Evolutionary conservation across 345 rosid species (phyloP), one percentile per base, ranked within the genome.

Genomic region (Moringa oleifera): DNA sequence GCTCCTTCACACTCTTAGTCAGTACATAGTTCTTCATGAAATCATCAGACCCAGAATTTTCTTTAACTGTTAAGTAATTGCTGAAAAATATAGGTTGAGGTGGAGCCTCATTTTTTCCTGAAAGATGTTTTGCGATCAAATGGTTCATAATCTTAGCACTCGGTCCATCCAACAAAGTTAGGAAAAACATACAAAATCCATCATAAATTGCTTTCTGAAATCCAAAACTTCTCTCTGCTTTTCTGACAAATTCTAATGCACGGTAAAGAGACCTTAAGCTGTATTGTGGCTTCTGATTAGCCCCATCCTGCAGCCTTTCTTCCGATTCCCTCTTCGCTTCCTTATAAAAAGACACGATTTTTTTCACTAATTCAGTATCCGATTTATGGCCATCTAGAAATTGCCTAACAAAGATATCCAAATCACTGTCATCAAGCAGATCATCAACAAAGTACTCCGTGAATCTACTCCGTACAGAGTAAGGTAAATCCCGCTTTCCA

Each of bases 281-380:
- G 69, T 83, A 93, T 66, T 90, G 95, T 63, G 97, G 96, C 71
- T 88, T 93, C 83, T 93, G 98, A 81, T 90, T 93, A 55, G 97
- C 98, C 56, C 98, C 98, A 83, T 93, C 98, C 79, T 90, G 97
- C 69, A 93, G 80, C 82, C 82, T 77, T 78, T 93, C 97, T 59
- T 83, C 92, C 25, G 96, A 86, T 51, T 76, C 81, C 73, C 71
- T 80, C 77, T 83, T 89, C 54, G 95, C 96, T 59, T 77, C 77
- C 79, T 82, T 83, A 70, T 93, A 93, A 73, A 93, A 90, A 50
- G 68, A 67, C 63, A 83, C 81, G 31, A 93, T 83, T 66, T 71
- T 80, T 49, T 73, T 75, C 9, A 84, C 86, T 57, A 79, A 65
- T 50, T 79, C 82, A 65, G 72, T 76, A 75, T 81, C 81, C 36